phyloP scores from a whole-genome alignment of 495 filamentous ascomycete genomes.

The Evernia prunastri region DNA sequence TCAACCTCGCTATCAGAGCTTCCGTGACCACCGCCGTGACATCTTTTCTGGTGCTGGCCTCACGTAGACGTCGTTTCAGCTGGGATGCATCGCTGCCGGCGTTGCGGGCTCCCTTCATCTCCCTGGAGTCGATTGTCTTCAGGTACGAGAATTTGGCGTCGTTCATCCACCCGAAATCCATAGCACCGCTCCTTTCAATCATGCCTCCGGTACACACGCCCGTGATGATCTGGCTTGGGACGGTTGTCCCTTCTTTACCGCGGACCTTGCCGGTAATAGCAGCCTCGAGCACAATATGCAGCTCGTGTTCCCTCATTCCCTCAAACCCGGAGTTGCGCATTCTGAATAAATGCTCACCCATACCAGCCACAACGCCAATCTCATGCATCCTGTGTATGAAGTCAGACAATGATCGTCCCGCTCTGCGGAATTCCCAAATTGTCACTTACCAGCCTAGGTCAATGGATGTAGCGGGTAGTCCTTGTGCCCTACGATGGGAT shows the following conservation, averaged over 20 bases:
- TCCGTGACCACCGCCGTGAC: background rate
- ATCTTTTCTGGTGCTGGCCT: background rate
- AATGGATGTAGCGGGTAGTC: slow-evolving; percentile 33
- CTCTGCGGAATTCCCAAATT: too few species aligned
- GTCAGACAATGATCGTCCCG: too few species aligned
- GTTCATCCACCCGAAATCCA: background rate
- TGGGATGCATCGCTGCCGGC: background rate
- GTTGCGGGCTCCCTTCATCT: background rate
- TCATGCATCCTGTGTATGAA: too few species aligned
- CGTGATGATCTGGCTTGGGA: background rate
- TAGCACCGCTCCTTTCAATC: background rate
- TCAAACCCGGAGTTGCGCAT: background rate
- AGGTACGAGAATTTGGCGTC: background rate
- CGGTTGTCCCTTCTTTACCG: slow-evolving; percentile 19
- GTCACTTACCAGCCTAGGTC: slow-evolving; percentile 41
- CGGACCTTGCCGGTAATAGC: slow-evolving; percentile 5
- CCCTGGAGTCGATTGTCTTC: background rate
- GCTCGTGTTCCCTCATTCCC: slow-evolving; percentile 26
- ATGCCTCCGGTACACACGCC: background rate
- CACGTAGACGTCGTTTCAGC: background rate
- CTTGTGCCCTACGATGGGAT: slow-evolving; percentile 32
- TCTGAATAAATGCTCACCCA: background rate
- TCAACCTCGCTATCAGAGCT: background rate
- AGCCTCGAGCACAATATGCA: slow-evolving; percentile 17
- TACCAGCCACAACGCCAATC: slow-evolving; percentile 36